Evolutionary conservation across 257 asterid genomes (phyloP).

Genomic region (Solanum etuberosum): DNA sequence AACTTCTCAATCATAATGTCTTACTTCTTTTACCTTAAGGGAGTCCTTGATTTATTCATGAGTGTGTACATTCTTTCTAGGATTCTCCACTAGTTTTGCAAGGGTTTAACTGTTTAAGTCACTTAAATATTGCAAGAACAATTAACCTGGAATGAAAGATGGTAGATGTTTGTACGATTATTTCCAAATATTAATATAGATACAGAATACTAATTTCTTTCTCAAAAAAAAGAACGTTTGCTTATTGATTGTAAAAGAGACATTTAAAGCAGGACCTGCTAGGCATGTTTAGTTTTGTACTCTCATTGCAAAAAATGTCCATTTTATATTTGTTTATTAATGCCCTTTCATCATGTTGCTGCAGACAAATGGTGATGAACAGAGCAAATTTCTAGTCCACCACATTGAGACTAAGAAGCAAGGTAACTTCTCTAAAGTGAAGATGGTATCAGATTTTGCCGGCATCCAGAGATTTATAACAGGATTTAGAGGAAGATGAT

Average conservation of each 20-base stretch:
- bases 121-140: neutral
- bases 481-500: conserved; percentile 38
- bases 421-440: conserved; percentile 40
- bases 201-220: neutral
- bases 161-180: neutral
- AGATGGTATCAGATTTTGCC: conserved; percentile 48
- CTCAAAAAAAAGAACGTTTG: neutral
- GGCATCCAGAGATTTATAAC: conserved; percentile 71
- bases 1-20: neutral
- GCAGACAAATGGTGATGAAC: conserved; percentile 86
- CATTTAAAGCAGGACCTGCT: neutral
- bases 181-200: neutral
- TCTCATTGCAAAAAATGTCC: neutral
- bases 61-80: neutral
- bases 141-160: neutral
- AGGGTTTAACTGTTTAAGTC: neutral
- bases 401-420: conserved; percentile 32
- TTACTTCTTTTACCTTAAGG: too few species aligned
- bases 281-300: neutral
- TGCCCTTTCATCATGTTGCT: neutral
- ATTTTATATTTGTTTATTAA: neutral
- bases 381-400: conserved; percentile 45
- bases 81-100: neutral
- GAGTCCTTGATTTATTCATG: neutral
- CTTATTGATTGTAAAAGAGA: neutral